Percentiles rank a stretch among this genome's conserved stretches.
phyloP scores from a whole-genome alignment of 176 grass and related monocot genomes.

The Oryza nivara region DNA sequence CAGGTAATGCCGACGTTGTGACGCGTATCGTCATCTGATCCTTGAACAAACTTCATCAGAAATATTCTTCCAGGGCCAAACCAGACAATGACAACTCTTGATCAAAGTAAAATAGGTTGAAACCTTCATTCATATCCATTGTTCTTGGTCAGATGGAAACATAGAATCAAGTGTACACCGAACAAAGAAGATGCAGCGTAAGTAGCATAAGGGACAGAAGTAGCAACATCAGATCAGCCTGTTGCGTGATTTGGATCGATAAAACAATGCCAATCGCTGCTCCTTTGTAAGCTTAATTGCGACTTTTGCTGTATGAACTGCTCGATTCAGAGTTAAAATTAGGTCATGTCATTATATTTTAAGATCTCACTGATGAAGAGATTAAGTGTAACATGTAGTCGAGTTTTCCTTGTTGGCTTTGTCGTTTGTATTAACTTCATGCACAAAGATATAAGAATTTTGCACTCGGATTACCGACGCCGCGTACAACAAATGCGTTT shows the following conservation, averaged over 20 bases:
- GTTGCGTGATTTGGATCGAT: slow-evolving; percentile 12
- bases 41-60: not conserved
- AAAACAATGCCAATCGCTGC: not conserved
- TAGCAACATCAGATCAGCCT: slow-evolving; percentile 9
- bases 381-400: not conserved
- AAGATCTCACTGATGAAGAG: not conserved
- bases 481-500: not conserved
- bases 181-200: slow-evolving; percentile 11
- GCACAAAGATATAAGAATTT: not conserved
- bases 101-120: not conserved
- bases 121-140: slow-evolving; percentile 18
- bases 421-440: slow-evolving; percentile 27
- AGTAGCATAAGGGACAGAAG: slow-evolving; percentile 15
- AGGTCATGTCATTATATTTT: not conserved
- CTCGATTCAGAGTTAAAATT: slow-evolving; percentile 13
- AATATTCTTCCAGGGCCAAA: slow-evolving; percentile 16
- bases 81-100: slow-evolving; percentile 9
- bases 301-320: slow-evolving; percentile 27
- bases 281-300: not conserved
- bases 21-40: not conserved
- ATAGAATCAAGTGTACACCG: slow-evolving; percentile 37
- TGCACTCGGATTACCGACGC: not conserved
- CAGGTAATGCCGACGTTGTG: slow-evolving; percentile 22
- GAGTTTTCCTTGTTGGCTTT: slow-evolving; percentile 15
- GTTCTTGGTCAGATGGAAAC: slow-evolving; percentile 31